Conservation (phyloP, 2,329 filamentous ascomycete genomes). For the Beauveria rudraprayagi region DNA sequence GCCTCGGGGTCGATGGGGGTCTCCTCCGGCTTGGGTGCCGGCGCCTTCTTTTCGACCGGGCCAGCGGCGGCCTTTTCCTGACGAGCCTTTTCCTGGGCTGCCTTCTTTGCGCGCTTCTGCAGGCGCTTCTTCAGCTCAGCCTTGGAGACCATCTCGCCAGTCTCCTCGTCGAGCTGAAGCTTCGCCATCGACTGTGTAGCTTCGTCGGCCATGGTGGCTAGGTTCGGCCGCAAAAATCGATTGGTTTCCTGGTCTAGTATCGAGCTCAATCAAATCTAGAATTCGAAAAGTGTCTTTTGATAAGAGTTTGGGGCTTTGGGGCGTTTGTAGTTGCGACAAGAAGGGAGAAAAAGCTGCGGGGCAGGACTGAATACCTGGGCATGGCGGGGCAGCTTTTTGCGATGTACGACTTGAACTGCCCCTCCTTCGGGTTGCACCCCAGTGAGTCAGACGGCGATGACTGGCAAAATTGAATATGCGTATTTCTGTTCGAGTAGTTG, state of each 20-base stretch:
- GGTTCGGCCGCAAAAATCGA: background rate
- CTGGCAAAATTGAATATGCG: no score
- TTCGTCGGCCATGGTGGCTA: slow-evolving; percentile 37
- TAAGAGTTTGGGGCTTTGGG: no score
- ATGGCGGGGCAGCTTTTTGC: no score
- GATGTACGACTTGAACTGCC: no score
- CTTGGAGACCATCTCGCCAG: slow-evolving; percentile 58
- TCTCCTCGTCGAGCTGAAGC: slow-evolving; percentile 53
- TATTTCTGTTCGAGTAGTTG: no score
- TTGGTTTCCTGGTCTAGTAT: background rate
- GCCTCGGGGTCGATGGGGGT: slow-evolving; percentile 46
- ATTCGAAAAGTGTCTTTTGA: no score
- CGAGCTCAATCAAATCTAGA: no score
- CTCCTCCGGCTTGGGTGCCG: slow-evolving; percentile 37
- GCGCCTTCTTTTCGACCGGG: slow-evolving; percentile 18
- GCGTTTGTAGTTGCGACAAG: no score
- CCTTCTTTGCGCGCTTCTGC: slow-evolving; percentile 50
- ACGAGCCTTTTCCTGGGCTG: slow-evolving; percentile 58
- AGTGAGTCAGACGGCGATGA: no score
- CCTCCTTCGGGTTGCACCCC: no score
- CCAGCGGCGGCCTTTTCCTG: slow-evolving; percentile 72
- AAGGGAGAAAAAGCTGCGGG: no score
- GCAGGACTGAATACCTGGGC: no score
- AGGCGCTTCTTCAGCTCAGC: slow-evolving; percentile 52
- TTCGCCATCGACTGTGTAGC: slow-evolving; percentile 43